A percentile compares a stretch with the other conserved stretches of the same genome.
phyloP scores from a whole-genome alignment of 768 basidiomycete species.

The Candolleomyces aberdarensis region DNA sequence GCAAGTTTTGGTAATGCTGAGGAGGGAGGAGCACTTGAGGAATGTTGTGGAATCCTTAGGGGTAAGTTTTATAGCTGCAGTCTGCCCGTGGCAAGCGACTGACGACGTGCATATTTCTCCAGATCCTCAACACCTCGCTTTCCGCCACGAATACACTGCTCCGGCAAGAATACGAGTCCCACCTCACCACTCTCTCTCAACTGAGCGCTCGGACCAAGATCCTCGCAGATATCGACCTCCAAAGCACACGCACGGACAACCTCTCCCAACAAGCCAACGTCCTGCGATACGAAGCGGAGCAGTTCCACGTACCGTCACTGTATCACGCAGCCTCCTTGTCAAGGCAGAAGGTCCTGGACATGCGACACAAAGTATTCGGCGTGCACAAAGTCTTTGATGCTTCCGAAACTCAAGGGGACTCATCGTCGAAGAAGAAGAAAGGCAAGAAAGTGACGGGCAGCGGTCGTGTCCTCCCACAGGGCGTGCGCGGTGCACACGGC shows the following conservation, averaged over 20 bases:
- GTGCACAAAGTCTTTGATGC: slow-evolving; percentile 11
- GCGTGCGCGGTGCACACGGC: slow-evolving; percentile 56
- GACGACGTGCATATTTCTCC: not conserved
- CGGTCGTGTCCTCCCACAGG: slow-evolving; percentile 43
- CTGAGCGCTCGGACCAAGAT: slow-evolving; percentile 46
- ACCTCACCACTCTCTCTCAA: slow-evolving; percentile 43
- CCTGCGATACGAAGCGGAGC: slow-evolving; percentile 68
- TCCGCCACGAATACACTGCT: slow-evolving; percentile 53
- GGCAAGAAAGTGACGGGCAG: slow-evolving; percentile 24
- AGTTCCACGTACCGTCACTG: slow-evolving; percentile 61
- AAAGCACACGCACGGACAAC: slow-evolving; percentile 47
- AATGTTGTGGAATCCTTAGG: slow-evolving; percentile 61
- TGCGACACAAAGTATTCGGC: slow-evolving; percentile 70
- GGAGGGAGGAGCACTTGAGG: slow-evolving; percentile 64
- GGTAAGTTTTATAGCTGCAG: slow-evolving; percentile 27
- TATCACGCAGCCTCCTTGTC: slow-evolving; percentile 64
- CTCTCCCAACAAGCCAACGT: slow-evolving; percentile 61
- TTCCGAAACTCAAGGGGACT: not conserved
- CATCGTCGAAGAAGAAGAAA: not conserved
- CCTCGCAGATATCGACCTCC: slow-evolving; percentile 49
- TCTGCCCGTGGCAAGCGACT: not conserved
- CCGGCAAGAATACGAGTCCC: slow-evolving; percentile 55
- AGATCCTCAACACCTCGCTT: slow-evolving; percentile 53
- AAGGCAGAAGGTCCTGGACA: slow-evolving; percentile 57
- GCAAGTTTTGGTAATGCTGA: slow-evolving; percentile 64